Conservation (phyloP, 2,329 filamentous ascomycete species). For the Canariomyces notabilis region DNA sequence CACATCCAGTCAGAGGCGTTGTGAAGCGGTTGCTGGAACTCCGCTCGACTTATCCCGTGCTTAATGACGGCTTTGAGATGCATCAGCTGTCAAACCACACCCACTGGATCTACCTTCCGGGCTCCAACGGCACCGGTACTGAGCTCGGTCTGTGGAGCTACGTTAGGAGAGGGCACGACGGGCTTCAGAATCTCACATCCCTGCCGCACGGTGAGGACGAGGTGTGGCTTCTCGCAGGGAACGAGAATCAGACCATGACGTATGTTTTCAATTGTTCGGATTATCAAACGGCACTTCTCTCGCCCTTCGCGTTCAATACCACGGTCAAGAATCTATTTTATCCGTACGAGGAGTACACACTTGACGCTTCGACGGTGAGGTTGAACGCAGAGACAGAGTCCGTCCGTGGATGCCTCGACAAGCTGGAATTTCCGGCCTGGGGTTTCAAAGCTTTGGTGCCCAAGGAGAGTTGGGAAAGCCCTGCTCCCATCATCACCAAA, state of each 20-base stretch:
- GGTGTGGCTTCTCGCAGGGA: conserved; percentile 49
- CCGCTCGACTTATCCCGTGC: conserved; percentile 48
- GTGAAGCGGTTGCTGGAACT: conserved; percentile 59
- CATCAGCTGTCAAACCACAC: conserved; percentile 54
- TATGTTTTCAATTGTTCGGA: conserved; percentile 46
- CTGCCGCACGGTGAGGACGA: conserved; percentile 31
- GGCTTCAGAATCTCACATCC: conserved; percentile 29
- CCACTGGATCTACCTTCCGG: conserved; percentile 45
- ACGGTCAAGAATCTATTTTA: conserved; percentile 60
- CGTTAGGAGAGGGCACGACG: conserved; percentile 49
- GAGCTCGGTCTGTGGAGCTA: conserved; percentile 55
- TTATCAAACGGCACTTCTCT: conserved; percentile 43
- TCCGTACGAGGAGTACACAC: conserved; percentile 52
- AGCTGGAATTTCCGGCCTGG: conserved; percentile 47
- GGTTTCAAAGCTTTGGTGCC: conserved; percentile 58
- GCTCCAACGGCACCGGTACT: conserved; percentile 47
- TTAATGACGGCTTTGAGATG: conserved; percentile 56
- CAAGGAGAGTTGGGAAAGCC: conserved; percentile 43
- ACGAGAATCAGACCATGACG: conserved; percentile 44
- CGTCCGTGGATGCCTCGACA: conserved; percentile 50
- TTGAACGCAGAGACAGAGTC: conserved; percentile 41
- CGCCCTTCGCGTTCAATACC: conserved; percentile 49
- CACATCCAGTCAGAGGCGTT: conserved; percentile 56
- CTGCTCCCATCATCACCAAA: conserved; percentile 52
- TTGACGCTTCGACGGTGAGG: conserved; percentile 40